These are phyloP conservation scores for Calonectria naviculata DNA, from an alignment of 2,329 filamentous ascomycete species.

Conservation along the genomic window DNA sequence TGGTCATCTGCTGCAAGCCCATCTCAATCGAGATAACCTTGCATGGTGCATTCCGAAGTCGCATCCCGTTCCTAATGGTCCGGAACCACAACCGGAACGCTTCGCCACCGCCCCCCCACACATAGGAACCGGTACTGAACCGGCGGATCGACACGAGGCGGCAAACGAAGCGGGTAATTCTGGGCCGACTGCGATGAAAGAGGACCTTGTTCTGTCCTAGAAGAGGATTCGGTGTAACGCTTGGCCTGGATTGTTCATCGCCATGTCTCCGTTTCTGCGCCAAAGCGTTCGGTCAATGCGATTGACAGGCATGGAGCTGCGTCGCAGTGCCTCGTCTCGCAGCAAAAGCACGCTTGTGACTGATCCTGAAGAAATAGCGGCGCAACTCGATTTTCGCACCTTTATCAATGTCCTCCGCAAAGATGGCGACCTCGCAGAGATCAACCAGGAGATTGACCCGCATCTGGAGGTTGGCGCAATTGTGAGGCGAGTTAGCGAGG, in stretches of 20 bases:
- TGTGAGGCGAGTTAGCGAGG: conserved; percentile 56
- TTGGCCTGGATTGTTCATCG: not conserved
- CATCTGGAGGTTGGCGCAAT: conserved; percentile 60
- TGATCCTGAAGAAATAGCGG: not conserved
- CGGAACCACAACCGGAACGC: not conserved
- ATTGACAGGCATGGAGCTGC: not conserved
- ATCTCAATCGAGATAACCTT: not conserved
- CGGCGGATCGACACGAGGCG: not conserved
- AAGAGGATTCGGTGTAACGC: not conserved
- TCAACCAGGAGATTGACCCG: conserved; percentile 54
- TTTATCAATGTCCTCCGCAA: conserved; percentile 56
- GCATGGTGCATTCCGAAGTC: not conserved
- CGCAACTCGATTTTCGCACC: conserved; percentile 53
- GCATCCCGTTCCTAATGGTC: conserved; percentile 2
- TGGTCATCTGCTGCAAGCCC: not conserved
- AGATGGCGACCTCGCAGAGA: conserved; percentile 58
- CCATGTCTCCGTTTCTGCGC: not conserved
- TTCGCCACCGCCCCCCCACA: not conserved
- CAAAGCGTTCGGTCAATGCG: not conserved
- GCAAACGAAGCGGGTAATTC: not conserved
- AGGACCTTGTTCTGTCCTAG: not conserved
- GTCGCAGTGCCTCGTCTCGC: not conserved
- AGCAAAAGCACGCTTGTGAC: not conserved
- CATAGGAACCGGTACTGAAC: not conserved
- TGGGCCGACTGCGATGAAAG: not conserved